A percentile compares a stretch with the other conserved stretches of the same genome.
Evolutionary conservation across 805 yeast genomes (phyloP).

Genomic region (Candida ulmi): DNA sequence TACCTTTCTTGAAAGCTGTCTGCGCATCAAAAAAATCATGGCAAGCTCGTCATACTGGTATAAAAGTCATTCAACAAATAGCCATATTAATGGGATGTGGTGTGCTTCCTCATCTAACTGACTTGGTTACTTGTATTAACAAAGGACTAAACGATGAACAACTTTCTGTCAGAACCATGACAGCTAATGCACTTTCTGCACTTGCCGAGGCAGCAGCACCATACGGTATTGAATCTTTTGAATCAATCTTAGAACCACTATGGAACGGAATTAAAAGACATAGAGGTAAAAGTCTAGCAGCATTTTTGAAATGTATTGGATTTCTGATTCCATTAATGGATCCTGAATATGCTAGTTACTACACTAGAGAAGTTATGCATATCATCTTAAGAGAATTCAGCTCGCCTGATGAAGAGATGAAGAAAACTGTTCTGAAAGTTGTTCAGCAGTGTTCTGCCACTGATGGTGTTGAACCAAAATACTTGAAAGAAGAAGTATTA

Average conservation of each 20-base stretch:
- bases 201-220: slow-evolving; percentile 82
- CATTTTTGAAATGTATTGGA: slow-evolving; percentile 74
- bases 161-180: slow-evolving; percentile 55
- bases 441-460: slow-evolving; percentile 61
- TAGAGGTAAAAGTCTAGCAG: slow-evolving; percentile 72
- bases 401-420: slow-evolving; percentile 88
- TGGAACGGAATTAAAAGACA: slow-evolving; percentile 78
- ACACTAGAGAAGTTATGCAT: slow-evolving; percentile 66
- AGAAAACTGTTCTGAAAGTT: slow-evolving; percentile 61
- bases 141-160: slow-evolving; percentile 64
- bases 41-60: slow-evolving; percentile 83
- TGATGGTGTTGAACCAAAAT: slow-evolving; percentile 47
- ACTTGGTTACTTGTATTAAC: slow-evolving; percentile 54
- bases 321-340: slow-evolving; percentile 82
- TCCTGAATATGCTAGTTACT: slow-evolving; percentile 71
- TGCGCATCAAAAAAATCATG: slow-evolving; percentile 70
- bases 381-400: slow-evolving; percentile 66
- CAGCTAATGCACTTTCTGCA: slow-evolving; percentile 68
- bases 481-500: slow-evolving; percentile 45
- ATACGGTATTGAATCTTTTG: slow-evolving; percentile 87
- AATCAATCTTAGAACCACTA: slow-evolving; percentile 56
- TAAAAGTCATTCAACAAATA: slow-evolving; percentile 69
- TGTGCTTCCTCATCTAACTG: slow-evolving; percentile 66
- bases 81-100: slow-evolving; percentile 66
- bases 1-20: slow-evolving; percentile 82